phyloP scores from a whole-genome alignment of 345 rosid species.

The Salix viminalis region DNA sequence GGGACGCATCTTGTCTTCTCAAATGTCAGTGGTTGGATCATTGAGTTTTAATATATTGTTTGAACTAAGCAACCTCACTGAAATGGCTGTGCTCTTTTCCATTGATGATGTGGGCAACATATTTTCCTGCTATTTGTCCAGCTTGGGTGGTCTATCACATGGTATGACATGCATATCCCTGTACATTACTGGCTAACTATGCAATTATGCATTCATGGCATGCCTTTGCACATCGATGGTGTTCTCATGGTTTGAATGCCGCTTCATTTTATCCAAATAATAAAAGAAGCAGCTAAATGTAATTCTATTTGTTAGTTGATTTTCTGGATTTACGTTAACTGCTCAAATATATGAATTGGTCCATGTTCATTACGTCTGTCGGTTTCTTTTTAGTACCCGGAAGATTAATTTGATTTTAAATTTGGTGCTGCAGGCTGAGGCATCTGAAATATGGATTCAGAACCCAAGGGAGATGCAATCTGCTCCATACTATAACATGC shows the following conservation, averaged over 20 bases:
- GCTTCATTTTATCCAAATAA: no score
- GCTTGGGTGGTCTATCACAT: no score
- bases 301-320: not conserved
- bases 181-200: no score
- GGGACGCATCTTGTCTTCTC: no score
- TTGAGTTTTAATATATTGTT: not conserved
- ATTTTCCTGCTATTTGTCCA: not conserved
- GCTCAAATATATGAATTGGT: not conserved
- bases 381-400: not conserved
- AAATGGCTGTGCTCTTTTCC: not conserved
- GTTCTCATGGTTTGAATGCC: not conserved
- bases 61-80: not conserved
- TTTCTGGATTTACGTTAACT: not conserved
- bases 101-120: not conserved
- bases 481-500: slow-evolving; percentile 66
- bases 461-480: slow-evolving; percentile 84
- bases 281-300: no score
- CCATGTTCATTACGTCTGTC: not conserved
- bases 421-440: slow-evolving; percentile 55
- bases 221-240: not conserved
- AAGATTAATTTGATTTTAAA: not conserved
- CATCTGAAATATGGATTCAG: slow-evolving; percentile 91
- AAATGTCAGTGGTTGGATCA: not conserved
- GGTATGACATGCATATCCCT: not conserved
- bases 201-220: no score